A percentile compares a stretch with the other conserved stretches of the same genome.
Evolutionary conservation across 202 grass and related monocot species (phyloP).

Genomic region (Carex arenaria): DNA sequence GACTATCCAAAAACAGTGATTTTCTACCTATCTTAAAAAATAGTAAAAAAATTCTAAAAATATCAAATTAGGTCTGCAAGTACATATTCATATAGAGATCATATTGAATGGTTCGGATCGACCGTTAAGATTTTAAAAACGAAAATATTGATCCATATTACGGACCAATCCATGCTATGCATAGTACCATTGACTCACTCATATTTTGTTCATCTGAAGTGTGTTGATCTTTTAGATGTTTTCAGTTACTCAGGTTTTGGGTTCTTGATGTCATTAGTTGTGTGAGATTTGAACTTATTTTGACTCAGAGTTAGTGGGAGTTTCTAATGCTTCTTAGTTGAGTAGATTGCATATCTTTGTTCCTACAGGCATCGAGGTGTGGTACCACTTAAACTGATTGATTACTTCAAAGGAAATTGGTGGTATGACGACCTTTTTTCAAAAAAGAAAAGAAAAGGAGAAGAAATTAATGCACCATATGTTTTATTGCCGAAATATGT

Average conservation of each 20-base stretch:
- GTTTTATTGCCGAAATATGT: conserved; percentile 25
- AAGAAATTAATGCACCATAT: conserved; percentile 18
- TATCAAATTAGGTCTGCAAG: no score
- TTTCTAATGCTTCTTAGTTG: background rate
- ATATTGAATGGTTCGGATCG: no score
- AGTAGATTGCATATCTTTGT: background rate
- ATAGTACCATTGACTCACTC: no score
- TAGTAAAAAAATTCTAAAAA: no score
- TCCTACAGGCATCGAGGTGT: background rate
- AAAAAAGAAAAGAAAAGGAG: background rate
- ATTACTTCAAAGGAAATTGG: background rate
- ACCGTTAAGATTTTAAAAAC: no score
- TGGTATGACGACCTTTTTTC: background rate
- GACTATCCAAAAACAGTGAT: no score
- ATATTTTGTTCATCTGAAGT: no score
- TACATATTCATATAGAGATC: no score
- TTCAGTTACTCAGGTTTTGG: background rate
- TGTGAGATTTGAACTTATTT: background rate
- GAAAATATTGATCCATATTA: no score
- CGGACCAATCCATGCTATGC: no score
- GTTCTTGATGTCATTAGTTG: background rate
- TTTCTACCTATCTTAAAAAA: no score
- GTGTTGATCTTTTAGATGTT: background rate
- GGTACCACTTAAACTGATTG: background rate
- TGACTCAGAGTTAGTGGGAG: background rate